Evolutionary conservation across 805 yeast species (phyloP), one percentile per base, ranked within the genome.

Genomic region (Naumovozyma dairenensis): DNA sequence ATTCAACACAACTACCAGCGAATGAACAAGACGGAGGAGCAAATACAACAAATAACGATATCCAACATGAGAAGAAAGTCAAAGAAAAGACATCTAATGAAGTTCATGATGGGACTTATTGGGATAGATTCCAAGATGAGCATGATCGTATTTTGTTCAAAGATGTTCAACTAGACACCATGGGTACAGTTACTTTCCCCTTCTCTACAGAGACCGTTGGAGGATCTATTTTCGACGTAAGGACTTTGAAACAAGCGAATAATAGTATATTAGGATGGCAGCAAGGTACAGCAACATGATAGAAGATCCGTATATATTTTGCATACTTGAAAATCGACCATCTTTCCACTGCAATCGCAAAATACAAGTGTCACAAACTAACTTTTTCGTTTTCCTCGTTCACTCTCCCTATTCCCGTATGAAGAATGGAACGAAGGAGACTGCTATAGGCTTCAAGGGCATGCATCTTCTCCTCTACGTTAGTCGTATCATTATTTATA

Each of bases 41-140:
- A 21, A 21, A 7, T 8, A 18, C 20, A 31, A 24, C 6, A 22
- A 31, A n/a, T n/a, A 16, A 15, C 35, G 16, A 12, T 4, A 17
- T n/a, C n/a, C 25, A 14, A 16, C 21, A 6, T 28, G 31, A 26
- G 19, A 25, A 28, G 5, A 27, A 35, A n/a, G n/a, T 31, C 5
- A 22, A 14, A 29, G 27, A 19, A 8, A 4, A 7, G 9, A 5
- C 16, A 13, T 16, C 21, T 21, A 22, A n/a, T 16, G 32, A 28
- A 24, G 21, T 16, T 12, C 13, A 12, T 6, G 26, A 14, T 10
- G 18, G 15, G 4, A 17, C 25, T 5, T 55, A 46, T 31, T 55
- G 60, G 60, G 57, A 52, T 27, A 45, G 40, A 25, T 55, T 52
- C 28, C 51, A 52, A 30, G 58, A 51, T 24, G 57, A 53, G 31